A percentile compares a stretch with the other conserved stretches of the same genome.
phyloP scores from a whole-genome alignment of 2,329 filamentous ascomycete genomes.

The Juglanconis sp. region DNA sequence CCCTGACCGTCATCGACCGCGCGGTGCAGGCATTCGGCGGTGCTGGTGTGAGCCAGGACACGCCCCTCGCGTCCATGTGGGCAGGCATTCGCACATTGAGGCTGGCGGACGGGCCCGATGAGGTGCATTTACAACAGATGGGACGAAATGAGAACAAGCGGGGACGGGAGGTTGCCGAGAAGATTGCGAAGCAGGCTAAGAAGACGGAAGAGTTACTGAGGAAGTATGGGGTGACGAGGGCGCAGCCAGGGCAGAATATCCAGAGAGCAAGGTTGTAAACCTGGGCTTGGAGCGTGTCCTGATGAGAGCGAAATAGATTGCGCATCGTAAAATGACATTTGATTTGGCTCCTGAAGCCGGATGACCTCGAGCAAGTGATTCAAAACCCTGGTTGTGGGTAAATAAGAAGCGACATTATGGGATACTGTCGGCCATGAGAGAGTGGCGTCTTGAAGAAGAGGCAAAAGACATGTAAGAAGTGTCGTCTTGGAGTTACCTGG shows the following conservation, averaged over 20 bases:
- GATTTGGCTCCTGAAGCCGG: background rate
- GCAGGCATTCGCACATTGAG: conserved; percentile 75
- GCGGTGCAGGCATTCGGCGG: conserved; percentile 91
- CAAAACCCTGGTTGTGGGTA: too few relatives aligned
- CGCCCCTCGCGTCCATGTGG: conserved; percentile 83
- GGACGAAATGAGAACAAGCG: conserved; percentile 76
- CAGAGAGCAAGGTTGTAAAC: conserved; percentile 43
- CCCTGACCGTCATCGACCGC: conserved; percentile 85
- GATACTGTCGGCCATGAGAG: too few relatives aligned
- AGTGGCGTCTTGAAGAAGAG: too few relatives aligned
- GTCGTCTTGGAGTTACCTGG: too few relatives aligned
- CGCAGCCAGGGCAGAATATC: conserved; percentile 52
- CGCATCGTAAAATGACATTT: background rate
- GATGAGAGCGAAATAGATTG: background rate
- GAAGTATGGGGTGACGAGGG: conserved; percentile 47
- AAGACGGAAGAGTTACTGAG: conserved; percentile 65
- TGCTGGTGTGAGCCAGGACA: conserved; percentile 90
- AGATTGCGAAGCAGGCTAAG: conserved; percentile 61
- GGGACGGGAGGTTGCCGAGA: conserved; percentile 56
- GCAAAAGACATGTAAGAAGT: too few relatives aligned
- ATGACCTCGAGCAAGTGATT: too few relatives aligned
- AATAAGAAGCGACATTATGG: too few relatives aligned
- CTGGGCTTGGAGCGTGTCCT: background rate
- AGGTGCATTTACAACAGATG: conserved; percentile 85
- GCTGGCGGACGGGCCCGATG: conserved; percentile 90